These are phyloP conservation scores for Dendrostoma leiphaemia DNA, from an alignment of 2,329 filamentous ascomycete species.

Conservation along the genomic window DNA sequence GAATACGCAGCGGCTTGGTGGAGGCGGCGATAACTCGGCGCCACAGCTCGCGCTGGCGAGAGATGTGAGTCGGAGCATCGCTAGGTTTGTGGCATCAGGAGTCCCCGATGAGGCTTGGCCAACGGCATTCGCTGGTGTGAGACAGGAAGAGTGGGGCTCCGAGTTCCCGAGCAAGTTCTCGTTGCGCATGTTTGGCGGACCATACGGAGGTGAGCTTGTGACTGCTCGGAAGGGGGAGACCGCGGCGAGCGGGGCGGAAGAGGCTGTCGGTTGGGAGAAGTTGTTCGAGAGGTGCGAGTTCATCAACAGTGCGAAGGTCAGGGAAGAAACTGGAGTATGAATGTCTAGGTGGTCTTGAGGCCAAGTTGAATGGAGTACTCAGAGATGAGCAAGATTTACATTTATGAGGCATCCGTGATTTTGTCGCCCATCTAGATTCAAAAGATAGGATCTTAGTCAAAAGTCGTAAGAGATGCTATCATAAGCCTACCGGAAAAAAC, in stretches of 20 bases:
- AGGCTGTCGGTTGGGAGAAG: conserved; percentile 22
- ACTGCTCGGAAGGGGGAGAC: background rate
- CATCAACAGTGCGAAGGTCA: no score
- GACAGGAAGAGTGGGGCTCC: background rate
- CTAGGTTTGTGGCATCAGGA: background rate
- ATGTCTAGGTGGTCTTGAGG: no score
- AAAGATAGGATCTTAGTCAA: no score
- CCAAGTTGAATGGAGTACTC: no score
- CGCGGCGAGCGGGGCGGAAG: conserved; percentile 6
- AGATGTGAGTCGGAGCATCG: background rate
- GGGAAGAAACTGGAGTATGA: no score
- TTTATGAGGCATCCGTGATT: no score
- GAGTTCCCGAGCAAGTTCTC: background rate
- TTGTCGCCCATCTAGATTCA: no score
- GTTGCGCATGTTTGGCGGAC: conserved; percentile 8
- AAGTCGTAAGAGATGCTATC: no score
- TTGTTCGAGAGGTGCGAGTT: conserved; percentile 25
- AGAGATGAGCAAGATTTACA: no score
- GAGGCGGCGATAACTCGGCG: conserved; percentile 23
- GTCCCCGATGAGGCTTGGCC: background rate
- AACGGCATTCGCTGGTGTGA: background rate
- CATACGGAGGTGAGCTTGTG: background rate
- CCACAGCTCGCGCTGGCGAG: conserved; percentile 16
- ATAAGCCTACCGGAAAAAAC: no score
- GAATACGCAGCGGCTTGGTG: conserved; percentile 25